Evolutionary conservation across 1,284 basidiomycete species (phyloP).

Genomic region (Ganoderma boninense): DNA sequence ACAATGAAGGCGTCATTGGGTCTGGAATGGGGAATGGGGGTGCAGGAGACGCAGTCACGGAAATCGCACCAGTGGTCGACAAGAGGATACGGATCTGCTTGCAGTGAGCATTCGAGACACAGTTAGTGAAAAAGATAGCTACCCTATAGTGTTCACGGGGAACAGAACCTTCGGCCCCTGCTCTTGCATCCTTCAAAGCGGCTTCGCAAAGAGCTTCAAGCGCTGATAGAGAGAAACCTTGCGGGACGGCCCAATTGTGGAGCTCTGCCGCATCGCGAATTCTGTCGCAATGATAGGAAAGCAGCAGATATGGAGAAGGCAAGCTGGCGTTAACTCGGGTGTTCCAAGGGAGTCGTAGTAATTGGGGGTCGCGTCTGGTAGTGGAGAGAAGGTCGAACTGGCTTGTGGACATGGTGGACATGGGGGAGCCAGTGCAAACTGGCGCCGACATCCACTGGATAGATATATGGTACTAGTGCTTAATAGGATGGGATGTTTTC

Average conservation of each 20-base stretch:
- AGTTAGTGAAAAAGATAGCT: background rate
- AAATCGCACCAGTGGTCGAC: conserved; percentile 52
- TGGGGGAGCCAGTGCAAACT: background rate
- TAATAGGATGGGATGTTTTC: background rate
- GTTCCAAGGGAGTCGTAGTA: conserved; percentile 63
- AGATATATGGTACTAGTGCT: background rate
- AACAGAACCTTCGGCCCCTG: conserved; percentile 35
- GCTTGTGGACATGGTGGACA: conserved; percentile 18
- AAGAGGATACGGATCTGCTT: conserved; percentile 67
- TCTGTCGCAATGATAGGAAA: conserved; percentile 66
- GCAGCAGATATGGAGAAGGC: conserved; percentile 65
- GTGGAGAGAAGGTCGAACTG: conserved; percentile 58
- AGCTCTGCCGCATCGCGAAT: conserved; percentile 55
- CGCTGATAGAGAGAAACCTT: conserved; percentile 39
- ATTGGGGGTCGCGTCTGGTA: conserved; percentile 62
- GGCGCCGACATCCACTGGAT: background rate
- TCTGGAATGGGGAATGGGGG: conserved; percentile 46
- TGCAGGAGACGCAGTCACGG: conserved; percentile 51
- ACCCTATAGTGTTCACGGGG: conserved; percentile 12
- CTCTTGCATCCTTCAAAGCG: conserved; percentile 43
- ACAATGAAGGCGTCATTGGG: conserved; percentile 40
- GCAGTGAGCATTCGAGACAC: conserved; percentile 10
- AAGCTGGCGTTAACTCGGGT: conserved; percentile 51
- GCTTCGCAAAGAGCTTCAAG: conserved; percentile 16
- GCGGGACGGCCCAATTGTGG: conserved; percentile 58